Conservation (phyloP, 2,329 filamentous ascomycete genomes). For the Nothophaeocryptopus gaeumannii region DNA sequence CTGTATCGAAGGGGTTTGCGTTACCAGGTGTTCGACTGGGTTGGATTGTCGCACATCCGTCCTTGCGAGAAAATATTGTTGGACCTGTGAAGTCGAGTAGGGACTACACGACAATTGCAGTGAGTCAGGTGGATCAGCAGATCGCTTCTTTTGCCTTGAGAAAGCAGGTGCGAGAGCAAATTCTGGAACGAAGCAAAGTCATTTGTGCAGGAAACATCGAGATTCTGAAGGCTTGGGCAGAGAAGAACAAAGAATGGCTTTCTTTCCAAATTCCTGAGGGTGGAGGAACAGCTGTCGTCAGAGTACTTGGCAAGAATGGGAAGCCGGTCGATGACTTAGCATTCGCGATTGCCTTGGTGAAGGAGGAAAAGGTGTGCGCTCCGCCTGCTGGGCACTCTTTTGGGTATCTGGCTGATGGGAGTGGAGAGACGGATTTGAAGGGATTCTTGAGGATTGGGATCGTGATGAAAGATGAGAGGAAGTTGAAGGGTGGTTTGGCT, state of each 20-base stretch:
- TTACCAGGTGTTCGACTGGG: conserved; percentile 2
- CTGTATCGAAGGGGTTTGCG: conserved; percentile 4
- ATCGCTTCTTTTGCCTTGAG: conserved; percentile 1
- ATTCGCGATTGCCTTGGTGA: conserved; percentile 5
- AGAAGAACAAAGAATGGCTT: neutral
- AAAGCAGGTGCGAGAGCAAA: neutral
- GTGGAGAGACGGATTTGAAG: conserved; percentile 2
- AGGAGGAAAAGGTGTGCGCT: conserved; percentile 7
- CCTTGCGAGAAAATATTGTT: neutral
- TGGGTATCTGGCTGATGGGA: conserved; percentile 7
- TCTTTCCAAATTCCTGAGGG: neutral
- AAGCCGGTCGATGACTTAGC: conserved; percentile 2
- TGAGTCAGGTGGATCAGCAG: conserved; percentile 4
- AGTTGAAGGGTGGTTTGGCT: conserved; percentile 28
- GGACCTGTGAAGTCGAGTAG: neutral
- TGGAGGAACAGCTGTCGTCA: neutral
- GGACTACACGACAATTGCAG: conserved; percentile 4
- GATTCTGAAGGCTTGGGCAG: neutral
- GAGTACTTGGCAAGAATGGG: neutral
- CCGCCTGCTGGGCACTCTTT: conserved; percentile 8
- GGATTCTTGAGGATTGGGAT: conserved; percentile 9
- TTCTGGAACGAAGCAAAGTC: neutral
- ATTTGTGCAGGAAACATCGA: neutral
- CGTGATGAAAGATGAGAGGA: conserved; percentile 1
- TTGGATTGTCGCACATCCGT: neutral